Evolutionary conservation across 1,139 yeast genomes (phyloP).

Genomic region (Pneumocystis canis): DNA sequence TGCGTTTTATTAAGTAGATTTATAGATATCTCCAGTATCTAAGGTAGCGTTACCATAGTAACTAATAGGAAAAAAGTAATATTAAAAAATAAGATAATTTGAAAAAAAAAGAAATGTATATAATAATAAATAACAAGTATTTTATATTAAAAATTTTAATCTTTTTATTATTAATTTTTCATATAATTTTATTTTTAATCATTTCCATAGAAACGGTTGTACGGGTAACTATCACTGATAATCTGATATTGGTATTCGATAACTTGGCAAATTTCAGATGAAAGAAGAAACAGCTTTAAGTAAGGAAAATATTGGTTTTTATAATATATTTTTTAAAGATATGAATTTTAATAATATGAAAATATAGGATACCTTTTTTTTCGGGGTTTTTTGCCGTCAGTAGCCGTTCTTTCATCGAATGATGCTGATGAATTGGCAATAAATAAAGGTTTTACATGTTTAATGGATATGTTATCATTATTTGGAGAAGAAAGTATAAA

Average conservation of each 20-base stretch:
- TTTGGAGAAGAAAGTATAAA: slow-evolving; percentile 25
- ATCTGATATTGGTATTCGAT: too few species aligned
- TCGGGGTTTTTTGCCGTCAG: slow-evolving; percentile 37
- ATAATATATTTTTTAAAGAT: not conserved
- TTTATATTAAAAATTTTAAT: too few species aligned
- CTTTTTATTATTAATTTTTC: too few species aligned
- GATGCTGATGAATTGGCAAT: slow-evolving; percentile 37
- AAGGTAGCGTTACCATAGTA: too few species aligned
- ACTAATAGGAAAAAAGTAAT: too few species aligned
- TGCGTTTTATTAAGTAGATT: too few species aligned
- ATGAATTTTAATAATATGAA: slow-evolving; percentile 14
- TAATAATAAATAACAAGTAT: too few species aligned
- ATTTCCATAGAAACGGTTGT: not conserved
- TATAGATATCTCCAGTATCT: too few species aligned
- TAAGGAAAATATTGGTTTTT: not conserved
- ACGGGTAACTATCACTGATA: too few species aligned
- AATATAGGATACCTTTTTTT: slow-evolving; percentile 24
- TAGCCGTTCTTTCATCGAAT: slow-evolving; percentile 40
- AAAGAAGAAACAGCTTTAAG: not conserved
- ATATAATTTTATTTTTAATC: too few species aligned
- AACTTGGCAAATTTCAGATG: not conserved
- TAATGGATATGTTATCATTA: slow-evolving; percentile 29
- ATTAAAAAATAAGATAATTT: too few species aligned
- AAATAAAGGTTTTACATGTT: slow-evolving; percentile 26
- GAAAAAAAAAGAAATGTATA: too few species aligned